Conservation (phyloP, 2,329 filamentous ascomycete species). For the Hypocrella siamensis region DNA sequence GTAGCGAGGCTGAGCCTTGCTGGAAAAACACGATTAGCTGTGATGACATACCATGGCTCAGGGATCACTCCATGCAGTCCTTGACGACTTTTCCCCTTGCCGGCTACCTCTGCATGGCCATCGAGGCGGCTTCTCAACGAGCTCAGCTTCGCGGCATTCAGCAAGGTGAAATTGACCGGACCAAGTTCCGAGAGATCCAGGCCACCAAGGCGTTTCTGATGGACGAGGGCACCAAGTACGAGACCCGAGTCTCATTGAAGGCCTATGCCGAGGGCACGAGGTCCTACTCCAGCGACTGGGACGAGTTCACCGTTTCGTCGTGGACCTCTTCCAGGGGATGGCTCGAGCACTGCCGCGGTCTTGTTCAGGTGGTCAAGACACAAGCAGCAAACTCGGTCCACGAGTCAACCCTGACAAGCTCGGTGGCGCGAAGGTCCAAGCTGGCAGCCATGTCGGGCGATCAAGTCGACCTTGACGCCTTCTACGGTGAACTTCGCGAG, state of each 20-base stretch:
- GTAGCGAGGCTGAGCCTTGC: conserved; percentile 26
- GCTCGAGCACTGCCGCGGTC: conserved; percentile 41
- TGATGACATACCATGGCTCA: conserved; percentile 39
- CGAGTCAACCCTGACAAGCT: background rate
- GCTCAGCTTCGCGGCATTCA: conserved; percentile 10
- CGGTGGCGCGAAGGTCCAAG: conserved; percentile 4
- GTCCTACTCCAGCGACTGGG: conserved; percentile 27
- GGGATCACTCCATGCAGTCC: conserved; percentile 42
- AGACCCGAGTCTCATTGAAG: conserved; percentile 10
- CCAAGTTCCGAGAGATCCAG: conserved; percentile 12
- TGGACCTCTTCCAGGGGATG: conserved; percentile 35
- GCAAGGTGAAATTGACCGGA: conserved; percentile 7
- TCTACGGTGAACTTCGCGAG: conserved; percentile 12
- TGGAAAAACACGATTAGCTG: conserved; percentile 32
- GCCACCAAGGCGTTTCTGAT: conserved; percentile 12
- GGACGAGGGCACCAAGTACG: conserved; percentile 11
- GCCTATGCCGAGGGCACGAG: conserved; percentile 13
- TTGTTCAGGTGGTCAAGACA: conserved; percentile 20
- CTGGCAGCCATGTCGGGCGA: conserved; percentile 1
- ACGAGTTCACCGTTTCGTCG: conserved; percentile 41
- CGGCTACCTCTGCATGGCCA: conserved; percentile 34
- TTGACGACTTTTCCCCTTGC: conserved; percentile 38
- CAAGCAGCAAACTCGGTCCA: conserved; percentile 9
- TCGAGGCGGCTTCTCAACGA: conserved; percentile 27
- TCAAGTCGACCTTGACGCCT: conserved; percentile 5